Conservation (phyloP, 2,329 filamentous ascomycete species). For the Magnaporthiopsis incrustans region DNA sequence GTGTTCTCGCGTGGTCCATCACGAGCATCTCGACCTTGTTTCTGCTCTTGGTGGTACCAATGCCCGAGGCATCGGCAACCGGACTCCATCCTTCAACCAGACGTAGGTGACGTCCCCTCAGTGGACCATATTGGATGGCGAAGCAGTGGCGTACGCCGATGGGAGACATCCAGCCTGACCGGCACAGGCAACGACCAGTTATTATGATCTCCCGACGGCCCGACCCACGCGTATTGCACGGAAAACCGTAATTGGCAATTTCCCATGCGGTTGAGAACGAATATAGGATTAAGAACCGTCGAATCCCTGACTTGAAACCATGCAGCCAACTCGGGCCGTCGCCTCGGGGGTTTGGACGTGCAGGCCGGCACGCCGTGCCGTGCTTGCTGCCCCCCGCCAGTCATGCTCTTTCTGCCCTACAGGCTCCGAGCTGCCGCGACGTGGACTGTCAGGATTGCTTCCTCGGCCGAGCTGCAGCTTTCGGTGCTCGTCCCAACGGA, state of each 20-base stretch:
- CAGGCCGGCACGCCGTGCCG: background rate
- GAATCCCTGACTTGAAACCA: background rate
- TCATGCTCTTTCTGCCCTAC: background rate
- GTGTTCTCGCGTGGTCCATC: background rate
- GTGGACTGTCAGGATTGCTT: background rate
- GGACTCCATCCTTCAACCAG: background rate
- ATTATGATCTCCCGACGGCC: background rate
- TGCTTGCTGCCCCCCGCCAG: no score
- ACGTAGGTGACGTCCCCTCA: background rate
- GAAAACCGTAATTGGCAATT: background rate
- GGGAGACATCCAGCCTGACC: background rate
- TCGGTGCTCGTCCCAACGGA: background rate
- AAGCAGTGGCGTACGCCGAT: background rate
- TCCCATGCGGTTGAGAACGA: no score
- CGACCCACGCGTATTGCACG: background rate
- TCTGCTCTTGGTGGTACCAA: background rate
- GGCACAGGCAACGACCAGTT: background rate
- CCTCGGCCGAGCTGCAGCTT: background rate
- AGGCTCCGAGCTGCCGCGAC: background rate
- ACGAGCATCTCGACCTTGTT: no score
- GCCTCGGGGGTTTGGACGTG: background rate
- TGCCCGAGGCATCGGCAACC: background rate
- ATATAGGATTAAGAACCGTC: background rate
- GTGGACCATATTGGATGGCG: background rate
- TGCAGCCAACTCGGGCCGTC: background rate